Conservation (phyloP, 306 rosid species). For the Dicorynia guianensis region DNA sequence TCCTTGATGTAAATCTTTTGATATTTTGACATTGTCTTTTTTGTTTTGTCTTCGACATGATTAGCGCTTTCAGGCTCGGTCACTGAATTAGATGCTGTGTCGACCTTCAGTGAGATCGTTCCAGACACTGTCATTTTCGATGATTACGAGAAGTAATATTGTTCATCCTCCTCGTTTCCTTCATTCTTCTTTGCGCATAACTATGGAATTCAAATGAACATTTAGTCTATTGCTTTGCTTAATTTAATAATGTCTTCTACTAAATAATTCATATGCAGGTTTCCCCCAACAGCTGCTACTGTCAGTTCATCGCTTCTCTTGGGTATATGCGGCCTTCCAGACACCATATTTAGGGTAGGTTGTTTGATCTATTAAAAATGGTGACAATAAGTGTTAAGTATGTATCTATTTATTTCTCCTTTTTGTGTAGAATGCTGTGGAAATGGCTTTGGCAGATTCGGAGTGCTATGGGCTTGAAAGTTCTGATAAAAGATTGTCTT, state of each 20-base stretch:
- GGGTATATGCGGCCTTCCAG: constrained; percentile 97
- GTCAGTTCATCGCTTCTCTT: constrained; percentile 92
- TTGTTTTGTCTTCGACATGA: not conserved
- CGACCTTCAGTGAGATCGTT: constrained; percentile 93
- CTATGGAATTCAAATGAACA: not conserved
- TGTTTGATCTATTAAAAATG: not conserved
- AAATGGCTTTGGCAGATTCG: constrained; percentile 91
- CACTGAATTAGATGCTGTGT: constrained; percentile 85
- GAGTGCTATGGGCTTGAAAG: constrained; percentile 63
- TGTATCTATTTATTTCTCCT: not conserved
- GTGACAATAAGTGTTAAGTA: too few relatives aligned
- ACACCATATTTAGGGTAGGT: constrained; percentile 84
- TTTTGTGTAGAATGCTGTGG: constrained; percentile 80
- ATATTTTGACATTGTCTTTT: not conserved
- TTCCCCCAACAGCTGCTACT: constrained; percentile 98
- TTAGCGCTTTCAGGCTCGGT: constrained; percentile 51
- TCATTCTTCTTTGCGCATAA: not conserved
- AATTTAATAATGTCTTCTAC: not conserved
- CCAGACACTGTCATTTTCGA: constrained; percentile 97
- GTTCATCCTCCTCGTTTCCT: not conserved
- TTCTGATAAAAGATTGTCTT: constrained; percentile 65
- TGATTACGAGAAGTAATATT: constrained; percentile 73
- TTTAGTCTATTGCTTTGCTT: constrained; percentile 2
- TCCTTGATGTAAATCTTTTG: too few relatives aligned
- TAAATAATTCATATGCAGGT: constrained; percentile 53